Percentiles rank a stretch among this genome's conserved stretches.
These are phyloP conservation scores for Penicillium sp. DNA, from an alignment of 2,329 filamentous ascomycete species.

Conservation along the genomic window DNA sequence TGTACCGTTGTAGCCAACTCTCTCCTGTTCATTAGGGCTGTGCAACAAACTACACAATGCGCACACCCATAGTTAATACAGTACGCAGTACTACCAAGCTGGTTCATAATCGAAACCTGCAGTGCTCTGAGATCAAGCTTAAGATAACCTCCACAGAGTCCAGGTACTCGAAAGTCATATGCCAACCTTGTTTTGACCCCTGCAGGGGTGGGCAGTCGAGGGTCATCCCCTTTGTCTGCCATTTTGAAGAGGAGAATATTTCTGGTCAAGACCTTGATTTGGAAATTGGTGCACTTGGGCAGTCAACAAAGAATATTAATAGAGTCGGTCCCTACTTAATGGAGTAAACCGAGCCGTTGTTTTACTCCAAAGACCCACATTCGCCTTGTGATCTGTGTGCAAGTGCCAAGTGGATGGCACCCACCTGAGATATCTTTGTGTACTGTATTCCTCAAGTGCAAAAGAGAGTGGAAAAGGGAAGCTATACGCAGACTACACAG, in stretches of 20 bases:
- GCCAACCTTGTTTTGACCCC: background rate
- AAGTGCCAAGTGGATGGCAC: background rate
- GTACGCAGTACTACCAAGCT: background rate
- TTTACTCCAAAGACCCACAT: conserved; percentile 4
- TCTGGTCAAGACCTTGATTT: background rate
- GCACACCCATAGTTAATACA: conserved; percentile 2
- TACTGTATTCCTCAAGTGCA: background rate
- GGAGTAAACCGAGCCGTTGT: conserved; percentile 4
- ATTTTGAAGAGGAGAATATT: background rate
- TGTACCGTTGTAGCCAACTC: too few relatives aligned
- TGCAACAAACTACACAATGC: background rate
- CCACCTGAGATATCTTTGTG: background rate
- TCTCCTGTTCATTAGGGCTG: background rate
- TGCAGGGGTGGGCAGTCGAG: background rate
- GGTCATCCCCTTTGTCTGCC: background rate
- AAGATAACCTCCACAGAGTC: background rate
- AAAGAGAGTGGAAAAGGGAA: background rate
- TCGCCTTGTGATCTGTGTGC: background rate
- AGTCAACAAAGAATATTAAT: background rate
- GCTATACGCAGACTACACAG: too few relatives aligned
- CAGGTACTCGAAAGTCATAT: background rate
- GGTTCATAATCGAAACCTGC: background rate
- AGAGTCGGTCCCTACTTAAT: conserved; percentile 4
- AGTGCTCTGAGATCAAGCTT: conserved; percentile 6
- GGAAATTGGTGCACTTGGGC: background rate